Evolutionary conservation across 768 basidiomycete genomes (phyloP), one percentile per base, ranked within the genome.

Genomic region (Rhizopogon vesiculosus): DNA sequence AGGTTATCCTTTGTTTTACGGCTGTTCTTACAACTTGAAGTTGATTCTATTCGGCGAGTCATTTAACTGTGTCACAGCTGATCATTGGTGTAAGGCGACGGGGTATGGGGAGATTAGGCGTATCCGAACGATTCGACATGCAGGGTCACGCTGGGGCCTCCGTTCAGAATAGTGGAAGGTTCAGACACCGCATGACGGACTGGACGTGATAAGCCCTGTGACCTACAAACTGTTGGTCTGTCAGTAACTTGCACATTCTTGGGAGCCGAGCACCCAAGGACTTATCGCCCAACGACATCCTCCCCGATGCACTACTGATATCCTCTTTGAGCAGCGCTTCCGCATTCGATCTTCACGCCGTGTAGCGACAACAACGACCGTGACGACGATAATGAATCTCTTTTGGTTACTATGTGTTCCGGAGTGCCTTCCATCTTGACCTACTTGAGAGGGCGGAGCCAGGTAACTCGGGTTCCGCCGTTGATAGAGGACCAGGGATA

Each of bases 261-360:
- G 7, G 35, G 25, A 19, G 12, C 6, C 8, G 29, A 28, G 35
- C 10, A 35, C 35, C 1, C 31, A 33, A 13, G 35, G 1, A 69
- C 75, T 7, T 54, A 81, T 82, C 81, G 29, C 72, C 78, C 29
- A 83, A 75, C 7, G 76, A 75, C 61, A 82, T 69, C 6, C 69
- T 65, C 7, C 77, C 80, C 4, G 60, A 59, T 7, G 69, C 67
- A 6, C 58, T 57, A 1, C 42, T 60, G 10, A 77, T 70, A 56
- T 81, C 79, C 12, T 70, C 66, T 2, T 60, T 54, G 3, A 82
- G 45, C 2, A 81, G 61, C 0, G 58, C 55, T 5, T 62, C 50
- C 3, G 83, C 33, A 51, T 82, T 74, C 0, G 82, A 76, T 45
- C 9, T 54, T 60, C 3, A 76, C 65, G 1, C 56, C 62, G 0